phyloP scores from a whole-genome alignment of 2,329 filamentous ascomycete species.

The Akanthomyces uredinophilus region DNA sequence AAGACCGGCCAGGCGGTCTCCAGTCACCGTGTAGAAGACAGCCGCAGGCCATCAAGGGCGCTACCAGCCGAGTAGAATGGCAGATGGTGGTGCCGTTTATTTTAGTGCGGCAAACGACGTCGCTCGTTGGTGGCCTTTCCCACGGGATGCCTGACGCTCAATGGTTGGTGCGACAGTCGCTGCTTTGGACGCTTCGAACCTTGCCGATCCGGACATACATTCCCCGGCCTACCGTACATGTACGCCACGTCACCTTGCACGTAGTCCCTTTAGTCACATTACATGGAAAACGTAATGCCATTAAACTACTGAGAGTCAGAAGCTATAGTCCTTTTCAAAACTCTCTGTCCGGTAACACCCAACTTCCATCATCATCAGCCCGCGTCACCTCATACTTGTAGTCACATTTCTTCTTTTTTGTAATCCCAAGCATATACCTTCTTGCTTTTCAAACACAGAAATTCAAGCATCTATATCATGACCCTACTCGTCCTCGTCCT shows the following conservation, averaged over 20 bases:
- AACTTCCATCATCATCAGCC: constrained; percentile 6
- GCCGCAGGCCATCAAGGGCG: background rate
- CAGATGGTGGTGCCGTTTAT: background rate
- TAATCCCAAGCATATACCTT: constrained; percentile 6
- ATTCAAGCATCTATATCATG: constrained; percentile 8
- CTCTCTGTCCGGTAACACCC: constrained; percentile 6
- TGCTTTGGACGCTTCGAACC: background rate
- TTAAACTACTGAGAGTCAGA: constrained; percentile 12
- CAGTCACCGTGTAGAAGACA: background rate
- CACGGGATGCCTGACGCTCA: background rate
- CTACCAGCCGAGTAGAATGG: background rate
- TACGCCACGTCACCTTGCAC: background rate
- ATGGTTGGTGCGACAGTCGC: constrained; percentile 2
- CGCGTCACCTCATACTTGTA: background rate
- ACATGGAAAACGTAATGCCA: constrained; percentile 8
- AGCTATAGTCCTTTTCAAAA: constrained; percentile 9
- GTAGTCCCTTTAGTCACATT: background rate
- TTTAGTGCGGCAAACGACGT: background rate
- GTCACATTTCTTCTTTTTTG: constrained; percentile 4
- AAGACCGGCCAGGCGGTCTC: background rate
- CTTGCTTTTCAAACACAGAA: constrained; percentile 1
- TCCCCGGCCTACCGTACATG: background rate
- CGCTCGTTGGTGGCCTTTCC: background rate
- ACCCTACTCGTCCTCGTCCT: constrained; percentile 22
- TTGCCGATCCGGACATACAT: background rate